phyloP scores from a whole-genome alignment of 257 asterid genomes.

The Solanum tacnaense region DNA sequence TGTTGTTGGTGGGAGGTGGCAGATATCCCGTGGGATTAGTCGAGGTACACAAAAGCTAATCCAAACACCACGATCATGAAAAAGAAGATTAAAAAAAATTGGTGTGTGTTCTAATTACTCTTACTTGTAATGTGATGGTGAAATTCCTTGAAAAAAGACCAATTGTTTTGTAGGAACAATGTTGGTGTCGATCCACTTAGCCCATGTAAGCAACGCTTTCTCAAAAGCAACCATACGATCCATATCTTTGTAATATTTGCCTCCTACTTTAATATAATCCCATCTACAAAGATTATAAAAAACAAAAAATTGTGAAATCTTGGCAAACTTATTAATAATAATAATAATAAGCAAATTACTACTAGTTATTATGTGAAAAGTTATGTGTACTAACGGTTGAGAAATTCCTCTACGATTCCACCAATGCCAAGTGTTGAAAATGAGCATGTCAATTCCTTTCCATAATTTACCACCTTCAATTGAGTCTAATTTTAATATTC shows the following conservation, averaged over 20 bases:
- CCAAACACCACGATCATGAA: neutral
- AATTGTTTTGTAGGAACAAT: slow-evolving; percentile 50
- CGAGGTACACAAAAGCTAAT: no score
- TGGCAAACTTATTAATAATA: no score
- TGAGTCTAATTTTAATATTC: slow-evolving; percentile 58
- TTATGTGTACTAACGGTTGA: slow-evolving; percentile 47
- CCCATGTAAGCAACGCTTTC: slow-evolving; percentile 76
- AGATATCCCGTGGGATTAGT: no score
- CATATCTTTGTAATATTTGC: slow-evolving; percentile 62
- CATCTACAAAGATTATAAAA: slow-evolving; percentile 12
- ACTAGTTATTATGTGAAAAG: neutral
- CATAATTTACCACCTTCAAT: slow-evolving; percentile 53
- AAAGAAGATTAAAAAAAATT: no score
- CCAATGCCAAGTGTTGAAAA: slow-evolving; percentile 94
- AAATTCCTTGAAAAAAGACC: slow-evolving; percentile 86
- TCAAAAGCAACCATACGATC: slow-evolving; percentile 67
- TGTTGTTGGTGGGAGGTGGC: no score
- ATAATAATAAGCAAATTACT: neutral
- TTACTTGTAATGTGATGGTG: slow-evolving; percentile 94
- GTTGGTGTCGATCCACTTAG: slow-evolving; percentile 67
- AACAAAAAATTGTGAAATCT: neutral
- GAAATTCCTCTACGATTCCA: slow-evolving; percentile 68
- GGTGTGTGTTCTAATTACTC: neutral
- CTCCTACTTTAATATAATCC: slow-evolving; percentile 64
- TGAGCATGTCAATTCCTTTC: slow-evolving; percentile 50